These are phyloP conservation scores for Epithele typhae DNA, from an alignment of 768 basidiomycete species.

Conservation along the genomic window DNA sequence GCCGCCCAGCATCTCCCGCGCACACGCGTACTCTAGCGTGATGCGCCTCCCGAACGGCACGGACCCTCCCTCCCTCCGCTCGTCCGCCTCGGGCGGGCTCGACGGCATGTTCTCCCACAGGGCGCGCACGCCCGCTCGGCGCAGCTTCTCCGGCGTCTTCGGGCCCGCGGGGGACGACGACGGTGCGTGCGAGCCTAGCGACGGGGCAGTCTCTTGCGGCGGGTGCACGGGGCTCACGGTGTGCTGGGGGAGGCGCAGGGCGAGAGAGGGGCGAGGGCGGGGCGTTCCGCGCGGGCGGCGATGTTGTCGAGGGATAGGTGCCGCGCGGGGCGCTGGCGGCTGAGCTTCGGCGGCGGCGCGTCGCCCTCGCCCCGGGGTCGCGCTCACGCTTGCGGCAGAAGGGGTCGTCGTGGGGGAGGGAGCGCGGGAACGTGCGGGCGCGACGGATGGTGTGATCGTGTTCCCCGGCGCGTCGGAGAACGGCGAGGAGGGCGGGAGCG, in stretches of 20 bases:
- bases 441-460: slow-evolving; percentile 14
- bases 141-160: slow-evolving; percentile 2
- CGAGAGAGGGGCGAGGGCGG: too few species aligned
- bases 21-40: slow-evolving; percentile 37
- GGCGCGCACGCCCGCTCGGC: slow-evolving; percentile 2
- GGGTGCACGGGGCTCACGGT: too few species aligned
- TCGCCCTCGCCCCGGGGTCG: slow-evolving; percentile 5
- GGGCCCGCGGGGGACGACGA: slow-evolving; percentile 1
- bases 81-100: slow-evolving; percentile 19
- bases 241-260: too few species aligned
- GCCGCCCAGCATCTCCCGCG: slow-evolving; percentile 13
- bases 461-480: slow-evolving; percentile 15
- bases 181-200: not conserved
- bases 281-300: slow-evolving; percentile 28
- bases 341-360: slow-evolving; percentile 4
- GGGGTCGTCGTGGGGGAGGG: not conserved
- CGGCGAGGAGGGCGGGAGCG: slow-evolving; percentile 11
- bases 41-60: slow-evolving; percentile 18
- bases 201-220: too few species aligned
- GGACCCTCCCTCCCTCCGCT: slow-evolving; percentile 23
- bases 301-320: slow-evolving; percentile 30
- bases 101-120: slow-evolving; percentile 31
- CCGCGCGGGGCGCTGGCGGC: slow-evolving; percentile 10
- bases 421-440: slow-evolving; percentile 4
- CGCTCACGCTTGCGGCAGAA: slow-evolving; percentile 2